Percentiles rank a stretch among this genome's conserved stretches.
Conservation (phyloP, 345 rosid species). For the Passiflora organensis region DNA sequence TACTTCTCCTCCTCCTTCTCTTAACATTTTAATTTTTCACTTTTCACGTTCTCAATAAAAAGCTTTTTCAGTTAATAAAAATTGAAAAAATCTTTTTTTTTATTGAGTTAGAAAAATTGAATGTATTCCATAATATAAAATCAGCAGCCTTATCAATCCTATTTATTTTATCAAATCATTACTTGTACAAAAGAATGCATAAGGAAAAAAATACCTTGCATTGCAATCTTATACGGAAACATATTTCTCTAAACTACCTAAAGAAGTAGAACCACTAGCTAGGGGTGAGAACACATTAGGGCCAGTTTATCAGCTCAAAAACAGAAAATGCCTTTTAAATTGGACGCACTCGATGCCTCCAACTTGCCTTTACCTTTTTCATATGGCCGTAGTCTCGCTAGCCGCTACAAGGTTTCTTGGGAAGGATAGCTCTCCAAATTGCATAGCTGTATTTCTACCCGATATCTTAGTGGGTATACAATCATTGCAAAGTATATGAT, state of each 20-base stretch:
- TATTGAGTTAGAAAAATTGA: too few species aligned
- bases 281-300: neutral
- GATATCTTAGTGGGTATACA: neutral
- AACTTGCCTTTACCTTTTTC: neutral
- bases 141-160: too few species aligned
- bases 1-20: neutral
- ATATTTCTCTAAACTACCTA: too few species aligned
- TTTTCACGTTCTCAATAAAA: too few species aligned
- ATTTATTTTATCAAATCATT: too few species aligned
- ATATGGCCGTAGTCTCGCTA: too few species aligned
- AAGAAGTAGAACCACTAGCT: neutral
- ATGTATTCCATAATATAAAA: too few species aligned
- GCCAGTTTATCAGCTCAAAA: constrained; percentile 5
- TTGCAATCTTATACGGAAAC: too few species aligned
- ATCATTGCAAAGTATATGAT: neutral
- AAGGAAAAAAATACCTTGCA: too few species aligned
- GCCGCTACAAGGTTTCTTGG: neutral
- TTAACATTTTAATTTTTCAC: constrained; percentile 1
- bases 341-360: constrained; percentile 12
- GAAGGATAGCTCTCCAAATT: neutral
- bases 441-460: neutral
- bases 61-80: too few species aligned
- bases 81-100: too few species aligned
- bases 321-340: constrained; percentile 8
- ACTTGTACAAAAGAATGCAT: too few species aligned